A percentile compares a stretch with the other conserved stretches of the same genome.
These are phyloP conservation scores for Fraxinus sp. DNA, from an alignment of 305 asterid species.

Conservation along the genomic window DNA sequence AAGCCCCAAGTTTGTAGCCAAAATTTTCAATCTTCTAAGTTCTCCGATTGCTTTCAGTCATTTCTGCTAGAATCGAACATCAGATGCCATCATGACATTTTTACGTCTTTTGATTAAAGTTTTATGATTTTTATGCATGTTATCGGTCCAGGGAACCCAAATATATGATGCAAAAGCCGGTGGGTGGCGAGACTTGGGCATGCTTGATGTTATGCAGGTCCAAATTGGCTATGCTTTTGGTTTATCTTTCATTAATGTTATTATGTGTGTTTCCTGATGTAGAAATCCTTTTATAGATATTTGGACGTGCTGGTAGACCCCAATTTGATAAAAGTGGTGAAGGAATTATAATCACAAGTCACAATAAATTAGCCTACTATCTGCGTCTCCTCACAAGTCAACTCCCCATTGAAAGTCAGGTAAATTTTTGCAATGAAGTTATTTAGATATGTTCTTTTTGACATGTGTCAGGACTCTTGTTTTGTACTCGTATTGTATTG, in stretches of 20 bases:
- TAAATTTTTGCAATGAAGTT: constrained; percentile 25
- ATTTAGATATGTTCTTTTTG: background rate
- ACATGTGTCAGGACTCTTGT: background rate
- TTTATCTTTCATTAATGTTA: constrained; percentile 11
- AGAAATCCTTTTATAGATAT: constrained; percentile 56
- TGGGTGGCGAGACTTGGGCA: constrained; percentile 98
- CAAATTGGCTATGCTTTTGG: constrained; percentile 27
- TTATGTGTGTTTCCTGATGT: constrained; percentile 23
- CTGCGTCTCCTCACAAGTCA: constrained; percentile 91
- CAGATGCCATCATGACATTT: background rate
- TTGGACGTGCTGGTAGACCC: constrained; percentile 99
- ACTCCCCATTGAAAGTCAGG: constrained; percentile 99
- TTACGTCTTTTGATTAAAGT: constrained; percentile 7
- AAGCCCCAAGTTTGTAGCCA: constrained; percentile 5
- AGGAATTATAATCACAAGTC: constrained; percentile 92
- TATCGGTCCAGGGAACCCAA: constrained; percentile 78
- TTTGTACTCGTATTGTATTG: background rate
- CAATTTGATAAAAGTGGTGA: constrained; percentile 99
- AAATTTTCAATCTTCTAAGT: constrained; percentile 6
- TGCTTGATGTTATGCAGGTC: constrained; percentile 99
- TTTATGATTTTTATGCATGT: constrained; percentile 32
- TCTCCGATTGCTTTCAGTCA: constrained; percentile 19
- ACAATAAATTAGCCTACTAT: constrained; percentile 85
- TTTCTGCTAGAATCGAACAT: constrained; percentile 15
- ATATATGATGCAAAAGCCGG: constrained; percentile 98